Evolutionary conservation across 805 yeast species (phyloP), one percentile per base, ranked within the genome.

Genomic region (Cyberlindnera suaveolens): DNA sequence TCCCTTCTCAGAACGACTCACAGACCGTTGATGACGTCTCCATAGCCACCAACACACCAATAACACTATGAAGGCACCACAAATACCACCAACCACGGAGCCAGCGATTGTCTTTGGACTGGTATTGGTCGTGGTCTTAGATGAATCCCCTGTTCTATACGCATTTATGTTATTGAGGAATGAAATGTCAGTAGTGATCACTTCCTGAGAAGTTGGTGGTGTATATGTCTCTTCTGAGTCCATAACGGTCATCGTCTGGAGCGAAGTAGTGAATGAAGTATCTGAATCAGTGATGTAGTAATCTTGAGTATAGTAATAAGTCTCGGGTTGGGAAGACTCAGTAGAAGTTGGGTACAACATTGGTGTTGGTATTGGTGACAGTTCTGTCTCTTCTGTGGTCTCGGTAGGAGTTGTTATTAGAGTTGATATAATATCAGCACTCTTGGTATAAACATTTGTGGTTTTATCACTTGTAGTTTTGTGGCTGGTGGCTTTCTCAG

Each of bases 21-120:
- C 33, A 8, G 15, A 16, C 15, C 37, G 17, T 13, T 40, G 38
- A 13, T 34, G 40, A 31, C 48, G 46, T 34, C 47, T 46, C 29
- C 40, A 47, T 6, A 50, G 19, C 32, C 44, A 35, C 57, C 60
- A 53, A 2, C 44, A 5, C 2, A 50, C 6, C 9, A 51, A 30
- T 4, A 56, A 10, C 1, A 52, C 23, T 1, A 52, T n/a, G 3
- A 42, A 36, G 3, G 45, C 40, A n/a, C 58, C 60, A 19, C 38
- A 45, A 19, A 56, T 52, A 9, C 56, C 41, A 4, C 62, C 62
- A 23, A 57, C 58, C 26, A 57, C 58, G 6, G 60, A 54, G 1
- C 62, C 62, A 5, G 56, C 57, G 38, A 57, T 50, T 1, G 53
- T 53, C 5, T 23, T 23, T 23, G 27, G 27, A 23, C 50, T 48